These are phyloP conservation scores for Hortiboletus rubellus DNA, from an alignment of 1,284 basidiomycete species.

Conservation along the genomic window DNA sequence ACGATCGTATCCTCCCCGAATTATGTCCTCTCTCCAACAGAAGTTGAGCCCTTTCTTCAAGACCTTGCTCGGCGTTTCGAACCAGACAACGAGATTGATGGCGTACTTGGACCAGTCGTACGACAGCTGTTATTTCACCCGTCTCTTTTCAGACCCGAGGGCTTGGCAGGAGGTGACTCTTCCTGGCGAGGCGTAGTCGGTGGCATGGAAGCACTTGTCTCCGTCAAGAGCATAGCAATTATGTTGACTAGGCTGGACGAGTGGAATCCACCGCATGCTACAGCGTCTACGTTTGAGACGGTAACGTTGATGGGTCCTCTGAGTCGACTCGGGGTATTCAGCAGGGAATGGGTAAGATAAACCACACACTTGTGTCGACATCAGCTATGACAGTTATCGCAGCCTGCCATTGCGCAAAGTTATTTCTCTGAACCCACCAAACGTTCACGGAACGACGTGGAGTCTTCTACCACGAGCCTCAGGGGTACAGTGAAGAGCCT, in stretches of 20 bases:
- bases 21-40: conserved; percentile 45
- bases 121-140: conserved; percentile 59
- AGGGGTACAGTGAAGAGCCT: conserved; percentile 78
- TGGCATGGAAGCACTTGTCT: conserved; percentile 79
- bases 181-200: conserved; percentile 86
- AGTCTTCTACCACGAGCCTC: conserved; percentile 81
- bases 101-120: conserved; percentile 59
- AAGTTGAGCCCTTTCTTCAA: conserved; percentile 70
- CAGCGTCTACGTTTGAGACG: conserved; percentile 62
- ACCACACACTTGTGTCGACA: conserved; percentile 11
- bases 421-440: conserved; percentile 89
- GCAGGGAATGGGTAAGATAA: conserved; percentile 78
- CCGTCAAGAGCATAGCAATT: conserved; percentile 80
- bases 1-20: conserved; percentile 14
- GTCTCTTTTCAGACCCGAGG: conserved; percentile 62
- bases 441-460: conserved; percentile 71
- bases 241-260: conserved; percentile 73
- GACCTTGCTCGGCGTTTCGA: conserved; percentile 73
- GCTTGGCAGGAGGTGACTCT: conserved; percentile 65
- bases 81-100: conserved; percentile 57
- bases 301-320: conserved; percentile 78
- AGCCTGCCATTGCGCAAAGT: conserved; percentile 76
- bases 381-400: conserved; percentile 11
- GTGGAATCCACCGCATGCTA: conserved; percentile 66
- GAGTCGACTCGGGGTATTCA: conserved; percentile 79